These are phyloP conservation scores for Thielaviopsis populi DNA, from an alignment of 2,329 filamentous ascomycete species.

Conservation along the genomic window DNA sequence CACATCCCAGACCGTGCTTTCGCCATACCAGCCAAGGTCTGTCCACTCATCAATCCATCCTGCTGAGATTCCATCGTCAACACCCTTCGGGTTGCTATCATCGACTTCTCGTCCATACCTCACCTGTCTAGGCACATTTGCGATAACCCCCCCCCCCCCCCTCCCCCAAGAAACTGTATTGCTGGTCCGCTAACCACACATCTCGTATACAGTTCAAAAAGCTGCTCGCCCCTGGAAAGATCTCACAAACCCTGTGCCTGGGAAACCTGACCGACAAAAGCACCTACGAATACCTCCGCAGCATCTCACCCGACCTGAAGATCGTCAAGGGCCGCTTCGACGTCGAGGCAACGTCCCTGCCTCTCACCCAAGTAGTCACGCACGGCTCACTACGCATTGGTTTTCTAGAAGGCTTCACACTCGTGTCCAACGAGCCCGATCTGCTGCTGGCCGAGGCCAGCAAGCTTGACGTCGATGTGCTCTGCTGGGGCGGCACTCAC, in stretches of 20 bases:
- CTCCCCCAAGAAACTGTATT: background rate
- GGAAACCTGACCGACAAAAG: slow-evolving; percentile 67
- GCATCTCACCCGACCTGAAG: slow-evolving; percentile 56
- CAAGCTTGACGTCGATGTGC: slow-evolving; percentile 51
- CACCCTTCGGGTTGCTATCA: background rate
- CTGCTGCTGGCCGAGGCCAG: slow-evolving; percentile 52
- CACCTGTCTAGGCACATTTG: background rate
- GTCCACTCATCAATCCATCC: slow-evolving; percentile 8
- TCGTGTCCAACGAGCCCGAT: slow-evolving; percentile 52
- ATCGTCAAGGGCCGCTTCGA: slow-evolving; percentile 54
- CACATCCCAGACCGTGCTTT: slow-evolving; percentile 87
- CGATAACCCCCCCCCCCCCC: background rate
- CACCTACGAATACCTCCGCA: slow-evolving; percentile 67
- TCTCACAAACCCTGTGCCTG: slow-evolving; percentile 65
- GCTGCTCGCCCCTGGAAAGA: slow-evolving; percentile 69
- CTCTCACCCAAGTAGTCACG: slow-evolving; percentile 49
- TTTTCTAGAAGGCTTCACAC: slow-evolving; percentile 53
- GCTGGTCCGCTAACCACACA: background rate
- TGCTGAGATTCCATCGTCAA: background rate
- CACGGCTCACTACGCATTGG: slow-evolving; percentile 51
- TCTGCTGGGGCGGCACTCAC: slow-evolving; percentile 55
- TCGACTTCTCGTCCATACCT: background rate
- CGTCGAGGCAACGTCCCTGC: slow-evolving; percentile 49
- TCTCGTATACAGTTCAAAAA: slow-evolving; percentile 54
- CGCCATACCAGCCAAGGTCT: slow-evolving; percentile 79